Base-by-base conservation (phyloP, 1,284 basidiomycete species). In the Xerocomus nothofagi region DNA sequence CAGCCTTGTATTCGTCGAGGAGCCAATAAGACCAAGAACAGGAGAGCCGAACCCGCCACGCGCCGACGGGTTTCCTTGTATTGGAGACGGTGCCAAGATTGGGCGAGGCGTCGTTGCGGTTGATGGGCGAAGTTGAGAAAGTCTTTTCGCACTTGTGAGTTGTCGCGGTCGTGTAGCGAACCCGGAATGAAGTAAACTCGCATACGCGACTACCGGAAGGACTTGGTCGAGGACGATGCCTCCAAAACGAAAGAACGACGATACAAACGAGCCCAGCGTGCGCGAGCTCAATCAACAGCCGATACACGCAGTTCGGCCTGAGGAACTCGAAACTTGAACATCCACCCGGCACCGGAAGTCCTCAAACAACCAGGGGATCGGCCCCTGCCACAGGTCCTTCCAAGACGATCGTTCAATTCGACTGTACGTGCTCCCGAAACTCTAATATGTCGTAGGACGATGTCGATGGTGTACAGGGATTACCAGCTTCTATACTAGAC, bases 1-100 rank as follows among this genome's bases (percentile, higher is more conserved):
- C 92, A 44, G 81, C 75, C 68, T 93, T 91, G 71, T 93, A 94
- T 72, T 96, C 93, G 58, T 95, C 89, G 44, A 95, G 74, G 23
- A 97, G 75, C 26, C 11, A n/a, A 18, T 24, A 15, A 11, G 14
- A 26, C 24, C 1, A 42, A 8, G 15, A 27, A 46, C 24, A 43
- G 34, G 33, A 43, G 41, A 45, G 17, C 69, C 83, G 69, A 56
- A 91, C 90, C 90, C 88, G 71, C 90, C 89, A 55, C 88, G 82
- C 91, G 44, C 91, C 91, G 57, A 93, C 77, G 11, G 91, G 90
- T 71, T 82, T 88, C 74, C 84, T 89, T 53, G 82, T 80, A 26
- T 73, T 73, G 31, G 79, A 77, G 26, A 81, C 70, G 2, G 75
- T 73, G 20, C 84, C 84, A 43, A 84, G 63, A 54, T 80, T 81